Percentiles rank a stretch among this genome's conserved stretches.
phyloP scores from a whole-genome alignment of 2,329 filamentous ascomycete genomes.

The Trichoderma breve region DNA sequence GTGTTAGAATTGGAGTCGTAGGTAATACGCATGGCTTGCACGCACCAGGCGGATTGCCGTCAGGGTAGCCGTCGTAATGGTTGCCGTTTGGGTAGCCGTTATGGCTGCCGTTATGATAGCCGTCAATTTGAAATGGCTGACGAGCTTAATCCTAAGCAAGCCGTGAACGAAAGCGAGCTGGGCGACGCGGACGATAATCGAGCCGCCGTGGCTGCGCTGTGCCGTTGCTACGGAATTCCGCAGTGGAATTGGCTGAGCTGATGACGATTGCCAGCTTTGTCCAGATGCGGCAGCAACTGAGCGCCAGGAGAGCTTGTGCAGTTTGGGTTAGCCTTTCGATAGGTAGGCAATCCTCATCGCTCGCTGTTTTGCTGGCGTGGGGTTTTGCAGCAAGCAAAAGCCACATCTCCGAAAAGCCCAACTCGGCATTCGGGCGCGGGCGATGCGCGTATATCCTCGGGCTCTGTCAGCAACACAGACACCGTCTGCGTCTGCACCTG shows the following conservation, averaged over 20 bases:
- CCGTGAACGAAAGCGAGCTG: neutral
- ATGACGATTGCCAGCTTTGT: neutral
- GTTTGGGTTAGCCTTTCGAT: neutral
- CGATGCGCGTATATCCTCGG: conserved; percentile 7
- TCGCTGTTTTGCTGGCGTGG: neutral
- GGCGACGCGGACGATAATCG: neutral
- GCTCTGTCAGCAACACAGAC: neutral
- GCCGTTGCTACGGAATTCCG: neutral
- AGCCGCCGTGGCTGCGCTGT: neutral
- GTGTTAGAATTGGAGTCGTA: too few relatives aligned
- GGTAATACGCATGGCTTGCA: too few relatives aligned
- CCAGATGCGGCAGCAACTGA: neutral
- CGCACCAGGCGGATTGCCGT: neutral
- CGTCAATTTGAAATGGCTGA: neutral
- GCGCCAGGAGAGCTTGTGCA: neutral
- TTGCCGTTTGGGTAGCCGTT: neutral
- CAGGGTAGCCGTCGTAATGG: neutral
- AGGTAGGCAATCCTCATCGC: neutral
- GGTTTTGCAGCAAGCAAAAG: neutral
- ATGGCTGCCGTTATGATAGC: neutral
- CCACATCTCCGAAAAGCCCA: neutral
- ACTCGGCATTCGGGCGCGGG: conserved; percentile 14
- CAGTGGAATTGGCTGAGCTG: neutral
- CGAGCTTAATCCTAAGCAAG: neutral
- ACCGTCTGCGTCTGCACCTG: neutral